phyloP scores from a whole-genome alignment of 208 protist genomes.

The Leishmania gerbilli region DNA sequence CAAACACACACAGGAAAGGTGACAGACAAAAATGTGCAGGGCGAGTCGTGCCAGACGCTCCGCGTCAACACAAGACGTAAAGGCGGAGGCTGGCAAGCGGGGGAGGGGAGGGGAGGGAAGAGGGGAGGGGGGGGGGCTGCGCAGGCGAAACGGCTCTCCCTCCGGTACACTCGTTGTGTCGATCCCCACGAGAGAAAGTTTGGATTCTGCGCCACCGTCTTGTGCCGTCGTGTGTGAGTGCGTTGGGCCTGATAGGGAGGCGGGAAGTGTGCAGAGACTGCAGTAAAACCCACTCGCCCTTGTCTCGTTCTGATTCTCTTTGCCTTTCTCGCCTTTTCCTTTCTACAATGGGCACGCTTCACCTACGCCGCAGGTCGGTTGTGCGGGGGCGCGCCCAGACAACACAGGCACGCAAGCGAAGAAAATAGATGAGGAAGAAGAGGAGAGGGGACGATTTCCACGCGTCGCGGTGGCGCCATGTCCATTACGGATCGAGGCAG shows the following conservation, averaged over 20 bases:
- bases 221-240: constrained; percentile 1
- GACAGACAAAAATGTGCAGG: background rate
- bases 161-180: background rate
- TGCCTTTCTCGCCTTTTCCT: background rate
- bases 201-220: background rate
- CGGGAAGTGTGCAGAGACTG: background rate
- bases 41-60: background rate
- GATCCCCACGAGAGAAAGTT: background rate
- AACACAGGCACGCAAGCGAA: background rate
- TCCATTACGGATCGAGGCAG: background rate
- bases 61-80: background rate
- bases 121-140: background rate
- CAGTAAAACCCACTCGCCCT: background rate
- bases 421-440: background rate
- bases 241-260: background rate
- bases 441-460: background rate
- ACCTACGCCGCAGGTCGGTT: background rate
- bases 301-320: background rate
- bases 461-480: background rate
- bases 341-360: background rate
- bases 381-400: background rate
- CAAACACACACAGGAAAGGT: background rate
- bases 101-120: background rate
- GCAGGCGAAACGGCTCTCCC: background rate
- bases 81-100: background rate